phyloP scores from a whole-genome alignment of 352 stramenopile genomes.

The Plasmopara muralis region DNA sequence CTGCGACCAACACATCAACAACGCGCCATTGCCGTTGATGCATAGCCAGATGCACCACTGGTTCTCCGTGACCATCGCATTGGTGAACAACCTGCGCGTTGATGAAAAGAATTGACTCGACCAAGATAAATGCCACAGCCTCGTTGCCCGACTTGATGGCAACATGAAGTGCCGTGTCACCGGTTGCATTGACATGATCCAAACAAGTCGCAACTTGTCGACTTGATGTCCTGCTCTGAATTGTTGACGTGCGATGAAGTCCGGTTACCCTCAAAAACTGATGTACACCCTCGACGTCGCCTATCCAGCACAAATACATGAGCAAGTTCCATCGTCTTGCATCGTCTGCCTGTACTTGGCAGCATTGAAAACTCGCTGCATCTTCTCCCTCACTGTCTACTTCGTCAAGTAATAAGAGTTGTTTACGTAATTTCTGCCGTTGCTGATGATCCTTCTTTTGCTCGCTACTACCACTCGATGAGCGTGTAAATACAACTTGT shows the following conservation, averaged over 20 bases:
- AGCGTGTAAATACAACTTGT: constrained; percentile 32
- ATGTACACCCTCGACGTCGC: constrained; percentile 38
- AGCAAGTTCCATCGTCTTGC: constrained; percentile 49
- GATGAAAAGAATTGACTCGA: constrained; percentile 29
- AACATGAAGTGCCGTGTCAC: constrained; percentile 66
- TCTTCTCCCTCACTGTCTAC: constrained; percentile 23
- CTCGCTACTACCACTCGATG: constrained; percentile 12
- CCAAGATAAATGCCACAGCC: constrained; percentile 32
- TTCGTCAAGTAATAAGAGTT: constrained; percentile 25
- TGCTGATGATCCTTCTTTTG: constrained; percentile 21
- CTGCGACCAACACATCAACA: constrained; percentile 42
- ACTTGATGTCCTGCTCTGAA: constrained; percentile 15
- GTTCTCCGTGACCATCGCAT: constrained; percentile 42
- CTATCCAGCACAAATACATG: constrained; percentile 56
- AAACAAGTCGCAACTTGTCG: constrained; percentile 38
- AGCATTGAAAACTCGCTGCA: constrained; percentile 21
- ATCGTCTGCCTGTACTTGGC: constrained; percentile 34
- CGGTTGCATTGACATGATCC: constrained; percentile 49
- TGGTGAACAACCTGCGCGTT: constrained; percentile 36
- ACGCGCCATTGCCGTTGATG: constrained; percentile 54
- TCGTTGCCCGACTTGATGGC: constrained; percentile 45
- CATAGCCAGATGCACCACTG: constrained; percentile 54
- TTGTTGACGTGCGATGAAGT: constrained; percentile 8
- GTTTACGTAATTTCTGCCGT: constrained; percentile 19
- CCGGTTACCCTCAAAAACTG: constrained; percentile 24